phyloP scores from a whole-genome alignment of 257 asterid genomes.

The Ophiorrhiza pumila region DNA sequence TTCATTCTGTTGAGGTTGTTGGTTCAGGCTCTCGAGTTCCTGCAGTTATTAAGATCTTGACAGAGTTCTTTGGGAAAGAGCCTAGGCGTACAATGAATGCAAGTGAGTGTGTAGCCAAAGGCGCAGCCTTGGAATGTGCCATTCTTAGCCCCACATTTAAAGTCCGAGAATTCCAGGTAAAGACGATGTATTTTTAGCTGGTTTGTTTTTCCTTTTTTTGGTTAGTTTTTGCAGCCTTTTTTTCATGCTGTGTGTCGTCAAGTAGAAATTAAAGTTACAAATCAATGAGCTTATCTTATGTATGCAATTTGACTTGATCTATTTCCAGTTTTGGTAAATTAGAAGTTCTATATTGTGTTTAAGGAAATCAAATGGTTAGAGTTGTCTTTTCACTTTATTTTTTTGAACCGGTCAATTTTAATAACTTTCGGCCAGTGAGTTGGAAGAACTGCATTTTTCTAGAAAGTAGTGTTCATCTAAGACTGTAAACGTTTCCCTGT shows the following conservation, averaged over 20 bases:
- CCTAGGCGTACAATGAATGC: conserved; percentile 99
- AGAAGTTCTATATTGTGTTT: too few relatives aligned
- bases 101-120: conserved; percentile 95
- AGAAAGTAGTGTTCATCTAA: too few relatives aligned
- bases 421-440: too few relatives aligned
- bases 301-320: too few relatives aligned
- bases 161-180: conserved; percentile 93
- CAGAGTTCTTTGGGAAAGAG: conserved; percentile 84
- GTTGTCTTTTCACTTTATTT: too few relatives aligned
- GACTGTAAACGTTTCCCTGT: too few relatives aligned
- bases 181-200: not conserved
- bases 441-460: too few relatives aligned
- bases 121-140: conserved; percentile 86
- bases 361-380: too few relatives aligned
- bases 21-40: conserved; percentile 98
- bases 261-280: too few relatives aligned
- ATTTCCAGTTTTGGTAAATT: too few relatives aligned
- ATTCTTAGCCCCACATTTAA: conserved; percentile 90
- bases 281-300: not conserved
- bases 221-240: not conserved
- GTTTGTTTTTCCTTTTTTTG: not conserved
- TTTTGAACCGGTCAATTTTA: too few relatives aligned
- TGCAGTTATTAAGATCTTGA: conserved; percentile 70
- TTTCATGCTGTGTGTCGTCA: not conserved
- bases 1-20: conserved; percentile 83